Percentiles rank a stretch among this genome's conserved stretches.
Conservation (phyloP, 1,284 basidiomycete genomes). For the Leccinum solheimii region DNA sequence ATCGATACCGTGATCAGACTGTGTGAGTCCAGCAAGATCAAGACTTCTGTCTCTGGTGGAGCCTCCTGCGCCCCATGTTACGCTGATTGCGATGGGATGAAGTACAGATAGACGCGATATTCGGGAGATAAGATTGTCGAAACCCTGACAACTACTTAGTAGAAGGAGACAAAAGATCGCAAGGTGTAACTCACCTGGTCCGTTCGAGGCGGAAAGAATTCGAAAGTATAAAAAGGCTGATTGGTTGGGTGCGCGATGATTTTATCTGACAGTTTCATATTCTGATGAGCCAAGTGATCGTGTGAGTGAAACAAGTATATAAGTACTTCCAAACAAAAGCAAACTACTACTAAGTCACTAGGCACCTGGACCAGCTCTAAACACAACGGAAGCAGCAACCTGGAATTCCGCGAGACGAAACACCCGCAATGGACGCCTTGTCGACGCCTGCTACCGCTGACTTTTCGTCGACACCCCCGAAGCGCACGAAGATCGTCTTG, state of each 20-base stretch:
- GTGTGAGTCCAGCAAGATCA: slow-evolving; percentile 77
- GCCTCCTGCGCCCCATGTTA: slow-evolving; percentile 98
- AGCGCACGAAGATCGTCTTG: slow-evolving; percentile 95
- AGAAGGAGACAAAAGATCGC: slow-evolving; percentile 13
- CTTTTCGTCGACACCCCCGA: slow-evolving; percentile 83
- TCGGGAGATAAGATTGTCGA: slow-evolving; percentile 82
- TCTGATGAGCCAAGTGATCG: neutral
- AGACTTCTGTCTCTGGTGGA: slow-evolving; percentile 87
- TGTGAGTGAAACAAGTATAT: neutral
- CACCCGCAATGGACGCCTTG: slow-evolving; percentile 44
- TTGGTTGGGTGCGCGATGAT: slow-evolving; percentile 44
- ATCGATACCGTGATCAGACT: slow-evolving; percentile 72
- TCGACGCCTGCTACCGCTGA: slow-evolving; percentile 74
- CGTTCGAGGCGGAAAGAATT: slow-evolving; percentile 96
- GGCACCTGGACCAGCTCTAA: slow-evolving; percentile 16
- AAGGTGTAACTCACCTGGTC: slow-evolving; percentile 55
- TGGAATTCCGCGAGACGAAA: neutral
- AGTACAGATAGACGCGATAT: slow-evolving; percentile 72
- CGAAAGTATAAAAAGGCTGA: slow-evolving; percentile 82
- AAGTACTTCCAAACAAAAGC: slow-evolving; percentile 25
- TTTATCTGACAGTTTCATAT: slow-evolving; percentile 69
- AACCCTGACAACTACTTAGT: slow-evolving; percentile 55
- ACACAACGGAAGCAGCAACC: neutral
- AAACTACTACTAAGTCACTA: slow-evolving; percentile 20
- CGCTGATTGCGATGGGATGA: slow-evolving; percentile 77